Conservation (phyloP, 1,284 basidiomycete species). For the Leccinum subrobustum region DNA sequence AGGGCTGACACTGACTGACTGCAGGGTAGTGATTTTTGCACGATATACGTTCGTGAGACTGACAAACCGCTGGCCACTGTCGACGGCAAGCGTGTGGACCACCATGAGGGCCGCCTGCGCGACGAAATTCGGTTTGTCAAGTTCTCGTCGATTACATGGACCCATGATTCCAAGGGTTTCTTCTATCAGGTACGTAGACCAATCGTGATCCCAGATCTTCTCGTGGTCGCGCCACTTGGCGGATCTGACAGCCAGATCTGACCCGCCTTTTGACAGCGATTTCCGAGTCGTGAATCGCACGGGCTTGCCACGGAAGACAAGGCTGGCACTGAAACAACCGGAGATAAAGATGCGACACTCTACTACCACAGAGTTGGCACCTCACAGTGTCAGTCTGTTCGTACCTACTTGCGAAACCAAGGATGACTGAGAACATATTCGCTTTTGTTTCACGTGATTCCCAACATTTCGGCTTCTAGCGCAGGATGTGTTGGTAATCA, state of each 20-base stretch:
- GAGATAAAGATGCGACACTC: conserved; percentile 68
- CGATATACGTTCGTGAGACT: conserved; percentile 66
- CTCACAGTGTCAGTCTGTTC: conserved; percentile 52
- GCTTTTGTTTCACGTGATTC: conserved; percentile 2
- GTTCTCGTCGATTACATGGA: conserved; percentile 72
- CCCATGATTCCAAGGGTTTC: conserved; percentile 75
- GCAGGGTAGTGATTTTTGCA: conserved; percentile 77
- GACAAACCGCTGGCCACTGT: conserved; percentile 50
- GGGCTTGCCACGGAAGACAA: conserved; percentile 50
- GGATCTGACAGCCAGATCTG: conserved; percentile 3
- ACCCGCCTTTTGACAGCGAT: conserved; percentile 41
- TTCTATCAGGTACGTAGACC: conserved; percentile 67
- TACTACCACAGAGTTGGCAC: conserved; percentile 76
- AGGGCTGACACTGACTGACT: conserved; percentile 2
- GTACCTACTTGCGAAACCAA: neutral
- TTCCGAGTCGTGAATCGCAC: conserved; percentile 52
- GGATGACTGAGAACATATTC: conserved; percentile 5
- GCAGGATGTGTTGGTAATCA: conserved; percentile 66
- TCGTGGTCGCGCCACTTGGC: neutral
- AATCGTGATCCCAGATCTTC: neutral
- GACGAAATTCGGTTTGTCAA: conserved; percentile 78
- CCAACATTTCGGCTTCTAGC: conserved; percentile 38
- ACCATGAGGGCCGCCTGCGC: conserved; percentile 52
- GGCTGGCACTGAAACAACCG: conserved; percentile 42
- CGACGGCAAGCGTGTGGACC: conserved; percentile 39